Evolutionary conservation across 495 filamentous ascomycete species (phyloP), one percentile per base, ranked within the genome.

Genomic region (Halenospora varia): DNA sequence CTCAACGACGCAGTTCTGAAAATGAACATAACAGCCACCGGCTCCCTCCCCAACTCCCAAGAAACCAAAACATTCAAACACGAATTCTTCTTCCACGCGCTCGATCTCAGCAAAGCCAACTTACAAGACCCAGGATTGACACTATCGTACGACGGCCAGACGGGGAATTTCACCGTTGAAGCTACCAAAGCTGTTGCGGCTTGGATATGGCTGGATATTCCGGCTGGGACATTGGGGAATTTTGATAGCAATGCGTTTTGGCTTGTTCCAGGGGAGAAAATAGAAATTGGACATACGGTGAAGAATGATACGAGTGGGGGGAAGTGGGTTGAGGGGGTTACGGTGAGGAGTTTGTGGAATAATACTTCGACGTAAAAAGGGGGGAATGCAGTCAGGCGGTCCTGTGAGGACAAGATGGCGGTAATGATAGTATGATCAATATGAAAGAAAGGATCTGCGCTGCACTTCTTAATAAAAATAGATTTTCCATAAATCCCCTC

Each of bases 201-300:
- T 10, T 88, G 85, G 73, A 86, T 85, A 2, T 89, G 86, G 86
- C 70, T 89, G 2, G 82, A 82, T 55, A 75, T 85, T 50, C 79
- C 80, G 0, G 72, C 76, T 6, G 84, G 78, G 0, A 71, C 78
- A 13, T 71, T 87, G 18, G 73, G 83, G 0, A 78, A 80, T 54
- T 88, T 88, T 60, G 77, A 84, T 15, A 70, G 78, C 2, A 89
- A 88, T 60, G 73, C 72, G 0, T 88, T 89, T 59, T 73, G 80
- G 56, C 56, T 88, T 24, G 53, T 76, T 55, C 76, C 77, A 11
- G 80, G 79, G 1, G 73, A 85, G 66, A 73, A 73, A 61, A 79
- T 73, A 61, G 68, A 77, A 35, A 63, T 82, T 10, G 72, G 72
- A 0, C 80, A 75, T 55, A 75, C 70, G 23, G 66, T 84, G 3